Conservation (phyloP, 2,329 filamentous ascomycete species). For the Alternaria brassicae region DNA sequence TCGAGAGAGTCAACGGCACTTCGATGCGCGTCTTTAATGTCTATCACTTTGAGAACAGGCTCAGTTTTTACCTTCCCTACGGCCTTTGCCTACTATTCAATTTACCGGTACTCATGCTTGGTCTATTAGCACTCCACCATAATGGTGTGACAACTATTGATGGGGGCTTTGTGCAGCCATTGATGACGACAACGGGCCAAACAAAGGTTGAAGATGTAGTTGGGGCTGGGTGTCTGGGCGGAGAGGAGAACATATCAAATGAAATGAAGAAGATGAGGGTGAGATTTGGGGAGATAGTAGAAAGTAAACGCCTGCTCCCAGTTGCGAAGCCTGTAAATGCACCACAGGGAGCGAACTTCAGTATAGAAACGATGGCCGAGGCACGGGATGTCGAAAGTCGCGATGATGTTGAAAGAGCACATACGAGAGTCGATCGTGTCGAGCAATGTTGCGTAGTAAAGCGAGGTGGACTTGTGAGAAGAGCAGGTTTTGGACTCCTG, state of each 20-base stretch:
- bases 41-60: background rate
- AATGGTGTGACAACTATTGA: background rate
- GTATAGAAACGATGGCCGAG: too few relatives aligned
- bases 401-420: too few relatives aligned
- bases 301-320: too few relatives aligned
- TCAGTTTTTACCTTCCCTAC: background rate
- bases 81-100: rapidly evolving
- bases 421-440: too few relatives aligned
- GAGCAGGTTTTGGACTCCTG: too few relatives aligned
- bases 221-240: background rate
- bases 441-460: too few relatives aligned
- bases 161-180: background rate
- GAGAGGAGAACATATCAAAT: background rate
- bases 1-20: background rate
- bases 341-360: too few relatives aligned
- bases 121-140: background rate
- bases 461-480: too few relatives aligned
- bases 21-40: background rate
- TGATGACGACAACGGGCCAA: background rate
- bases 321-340: too few relatives aligned
- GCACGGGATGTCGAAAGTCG: too few relatives aligned
- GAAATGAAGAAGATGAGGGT: background rate
- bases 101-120: background rate
- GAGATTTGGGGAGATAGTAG: background rate
- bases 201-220: background rate